These are phyloP conservation scores for Thielaviopsis punctulata DNA, from an alignment of 2,329 filamentous ascomycete species.

Conservation along the genomic window DNA sequence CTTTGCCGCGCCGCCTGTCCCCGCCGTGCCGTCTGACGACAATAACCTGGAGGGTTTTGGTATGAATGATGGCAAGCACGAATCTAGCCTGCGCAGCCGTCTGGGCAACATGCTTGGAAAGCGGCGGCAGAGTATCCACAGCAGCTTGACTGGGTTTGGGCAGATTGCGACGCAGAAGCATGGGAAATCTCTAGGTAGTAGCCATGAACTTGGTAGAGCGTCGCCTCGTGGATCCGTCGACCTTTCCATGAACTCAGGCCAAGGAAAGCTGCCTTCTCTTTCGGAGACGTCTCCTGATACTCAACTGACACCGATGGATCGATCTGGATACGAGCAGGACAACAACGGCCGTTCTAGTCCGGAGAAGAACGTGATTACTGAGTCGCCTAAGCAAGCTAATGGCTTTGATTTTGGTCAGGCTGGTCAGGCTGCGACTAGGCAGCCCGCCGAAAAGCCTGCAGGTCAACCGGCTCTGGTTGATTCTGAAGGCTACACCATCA, in stretches of 20 bases:
- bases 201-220: constrained; percentile 35
- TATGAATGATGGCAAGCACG: constrained; percentile 16
- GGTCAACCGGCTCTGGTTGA: constrained; percentile 35
- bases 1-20: constrained; percentile 9
- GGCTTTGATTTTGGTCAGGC: constrained; percentile 17
- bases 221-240: constrained; percentile 46
- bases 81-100: constrained; percentile 23
- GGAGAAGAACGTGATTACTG: constrained; percentile 1
- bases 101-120: constrained; percentile 54
- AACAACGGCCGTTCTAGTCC: background rate
- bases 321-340: background rate
- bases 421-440: constrained; percentile 24
- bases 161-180: constrained; percentile 38
- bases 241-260: constrained; percentile 31
- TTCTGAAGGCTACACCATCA: constrained; percentile 61
- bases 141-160: constrained; percentile 41
- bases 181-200: constrained; percentile 41
- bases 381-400: constrained; percentile 23
- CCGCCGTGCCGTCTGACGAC: constrained; percentile 13
- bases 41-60: constrained; percentile 29
- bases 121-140: constrained; percentile 48
- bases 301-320: background rate
- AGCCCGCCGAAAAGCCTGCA: constrained; percentile 18
- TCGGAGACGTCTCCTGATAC: constrained; percentile 31
- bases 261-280: constrained; percentile 32